phyloP scores from a whole-genome alignment of 2,329 filamentous ascomycete species.

The Beauveria bassiana region DNA sequence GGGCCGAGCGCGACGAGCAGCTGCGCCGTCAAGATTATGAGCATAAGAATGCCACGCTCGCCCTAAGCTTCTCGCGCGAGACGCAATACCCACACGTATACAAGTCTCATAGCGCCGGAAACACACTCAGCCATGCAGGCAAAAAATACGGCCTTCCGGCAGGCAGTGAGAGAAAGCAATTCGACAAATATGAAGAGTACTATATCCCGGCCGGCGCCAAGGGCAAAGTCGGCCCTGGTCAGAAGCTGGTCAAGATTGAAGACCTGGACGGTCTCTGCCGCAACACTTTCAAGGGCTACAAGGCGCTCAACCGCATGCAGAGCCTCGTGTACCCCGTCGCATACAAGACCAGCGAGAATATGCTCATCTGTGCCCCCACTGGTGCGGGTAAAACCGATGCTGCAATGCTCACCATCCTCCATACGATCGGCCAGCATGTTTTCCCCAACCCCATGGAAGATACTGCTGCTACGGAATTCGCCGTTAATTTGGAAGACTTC shows the following conservation, averaged over 20 bases:
- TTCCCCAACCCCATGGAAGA: conserved; percentile 72
- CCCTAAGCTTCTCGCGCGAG: conserved; percentile 62
- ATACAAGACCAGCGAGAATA: conserved; percentile 94
- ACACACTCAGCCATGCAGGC: conserved; percentile 72
- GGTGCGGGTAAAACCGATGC: conserved; percentile 99
- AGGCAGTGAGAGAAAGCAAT: conserved; percentile 63
- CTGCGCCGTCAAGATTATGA: conserved; percentile 68
- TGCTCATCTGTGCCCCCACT: conserved; percentile 96
- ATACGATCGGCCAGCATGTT: conserved; percentile 80
- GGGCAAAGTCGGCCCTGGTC: conserved; percentile 62
- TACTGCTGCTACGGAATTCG: conserved; percentile 66
- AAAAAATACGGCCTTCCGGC: conserved; percentile 75
- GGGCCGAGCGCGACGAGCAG: conserved; percentile 68
- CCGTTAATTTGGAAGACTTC: conserved; percentile 79
- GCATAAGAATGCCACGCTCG: conserved; percentile 71
- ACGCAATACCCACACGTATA: conserved; percentile 91
- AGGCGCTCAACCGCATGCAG: conserved; percentile 93
- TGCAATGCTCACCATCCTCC: conserved; percentile 91
- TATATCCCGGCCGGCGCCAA: conserved; percentile 75
- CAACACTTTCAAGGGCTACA: conserved; percentile 91
- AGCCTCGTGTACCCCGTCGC: conserved; percentile 92
- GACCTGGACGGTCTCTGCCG: conserved; percentile 84
- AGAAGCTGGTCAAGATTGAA: conserved; percentile 68
- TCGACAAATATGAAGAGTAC: conserved; percentile 81
- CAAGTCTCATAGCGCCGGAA: conserved; percentile 73